phyloP scores from a whole-genome alignment of 1,284 basidiomycete genomes.

The Tilletia setariae region DNA sequence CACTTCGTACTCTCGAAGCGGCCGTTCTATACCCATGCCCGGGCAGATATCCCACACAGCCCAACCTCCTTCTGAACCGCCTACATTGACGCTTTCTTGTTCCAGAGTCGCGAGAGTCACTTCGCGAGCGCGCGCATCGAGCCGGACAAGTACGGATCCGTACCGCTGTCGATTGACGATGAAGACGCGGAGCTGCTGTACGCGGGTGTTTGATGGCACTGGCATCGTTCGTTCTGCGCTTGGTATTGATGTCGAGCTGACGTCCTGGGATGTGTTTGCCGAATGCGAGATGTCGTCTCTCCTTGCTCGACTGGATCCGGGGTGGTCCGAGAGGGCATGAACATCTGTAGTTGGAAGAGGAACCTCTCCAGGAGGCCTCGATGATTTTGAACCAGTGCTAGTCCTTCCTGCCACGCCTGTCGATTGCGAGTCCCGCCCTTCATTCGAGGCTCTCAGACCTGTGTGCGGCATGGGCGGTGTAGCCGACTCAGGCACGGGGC shows the following conservation, averaged over 20 bases:
- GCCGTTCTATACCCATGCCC: constrained; percentile 46
- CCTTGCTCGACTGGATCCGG: background rate
- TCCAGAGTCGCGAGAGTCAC: constrained; percentile 36
- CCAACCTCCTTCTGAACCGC: constrained; percentile 43
- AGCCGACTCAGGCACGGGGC: background rate
- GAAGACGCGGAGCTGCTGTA: constrained; percentile 34
- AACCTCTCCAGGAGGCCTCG: too few species aligned
- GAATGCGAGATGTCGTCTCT: background rate
- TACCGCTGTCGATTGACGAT: constrained; percentile 40
- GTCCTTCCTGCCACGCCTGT: too few species aligned
- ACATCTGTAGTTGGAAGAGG: too few species aligned
- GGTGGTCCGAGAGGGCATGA: background rate
- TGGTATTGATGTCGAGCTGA: background rate
- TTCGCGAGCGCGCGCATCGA: constrained; percentile 39
- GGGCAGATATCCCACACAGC: constrained; percentile 46
- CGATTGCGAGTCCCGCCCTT: too few species aligned
- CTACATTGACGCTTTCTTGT: constrained; percentile 33
- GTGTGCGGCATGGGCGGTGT: too few species aligned
- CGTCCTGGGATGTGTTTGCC: background rate
- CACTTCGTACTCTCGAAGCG: constrained; percentile 51
- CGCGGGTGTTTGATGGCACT: background rate
- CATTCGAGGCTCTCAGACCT: too few species aligned
- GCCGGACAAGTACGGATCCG: constrained; percentile 31
- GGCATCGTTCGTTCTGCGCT: background rate
- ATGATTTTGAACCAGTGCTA: too few species aligned